Evolutionary conservation across 345 rosid genomes (phyloP), one percentile per base, ranked within the genome.

Genomic region (Diplotaxis tenuifolia): DNA sequence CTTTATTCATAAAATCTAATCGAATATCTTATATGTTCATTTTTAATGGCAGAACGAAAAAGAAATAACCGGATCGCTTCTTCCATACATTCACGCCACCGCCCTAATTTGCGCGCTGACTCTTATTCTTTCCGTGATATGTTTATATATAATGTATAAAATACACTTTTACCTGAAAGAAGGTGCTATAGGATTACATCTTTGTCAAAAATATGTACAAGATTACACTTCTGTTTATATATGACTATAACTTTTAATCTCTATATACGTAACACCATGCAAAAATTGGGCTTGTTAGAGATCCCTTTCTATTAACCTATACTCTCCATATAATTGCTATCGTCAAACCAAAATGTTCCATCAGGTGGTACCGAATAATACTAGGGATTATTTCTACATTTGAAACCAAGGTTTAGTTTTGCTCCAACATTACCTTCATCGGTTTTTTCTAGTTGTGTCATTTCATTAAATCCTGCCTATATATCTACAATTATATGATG

Each of bases 61-160:
- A 66, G 65, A 62, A 60, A 65, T 61, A 29, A 28, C 40, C 21
- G 2, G 29, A 53, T 38, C 19, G 31, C 66, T 67, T 60, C 57
- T 32, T 57, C 65, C 59, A 57, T 15, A 47, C 34, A 31, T 15
- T 53, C 62, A 65, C 29, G 54, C 73, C 11, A 40, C 76, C 72
- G 73, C 80, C 79, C 78, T 27, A 50, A 72, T 47, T 59, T 66
- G 4, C 50, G 71, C 56, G 56, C 49, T 45, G 50, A 45, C 50
- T 40, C 49, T 11, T 62, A 62, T 21, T 62, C 67, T 38, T 62
- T 49, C 11, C 29, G 65, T 61, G 27, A 15, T 50, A 66, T 20
- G 3, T 66, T 34, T 15, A 31, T 54, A 71, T 14, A 12, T 23
- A 32, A 22, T 52, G 56, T 52, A 52, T 52, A 52, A 52, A 19